These are phyloP conservation scores for Globisporangium spiculum DNA, from an alignment of 352 stramenopile species.

Conservation along the genomic window DNA sequence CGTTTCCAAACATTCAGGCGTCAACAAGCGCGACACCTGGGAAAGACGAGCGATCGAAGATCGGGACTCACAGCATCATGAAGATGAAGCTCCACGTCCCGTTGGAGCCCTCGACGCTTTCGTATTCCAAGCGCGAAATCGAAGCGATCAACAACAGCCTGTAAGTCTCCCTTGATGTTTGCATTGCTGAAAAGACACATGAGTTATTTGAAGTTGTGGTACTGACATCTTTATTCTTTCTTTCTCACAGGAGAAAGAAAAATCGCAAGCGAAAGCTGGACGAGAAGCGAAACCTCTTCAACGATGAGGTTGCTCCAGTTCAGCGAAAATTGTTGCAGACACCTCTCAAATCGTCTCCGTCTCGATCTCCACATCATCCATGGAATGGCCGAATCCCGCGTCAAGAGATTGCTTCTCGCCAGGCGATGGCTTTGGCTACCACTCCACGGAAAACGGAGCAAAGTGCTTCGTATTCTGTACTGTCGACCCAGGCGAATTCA, in stretches of 20 bases:
- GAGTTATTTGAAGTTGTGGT: background rate
- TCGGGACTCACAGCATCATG: constrained; percentile 62
- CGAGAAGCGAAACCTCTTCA: constrained; percentile 24
- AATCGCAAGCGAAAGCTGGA: constrained; percentile 61
- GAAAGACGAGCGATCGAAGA: constrained; percentile 57
- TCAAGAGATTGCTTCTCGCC: constrained; percentile 3
- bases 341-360: constrained; percentile 42
- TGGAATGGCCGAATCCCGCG: constrained; percentile 38
- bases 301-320: constrained; percentile 31
- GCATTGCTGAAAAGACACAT: background rate
- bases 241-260: constrained; percentile 45
- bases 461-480: constrained; percentile 7
- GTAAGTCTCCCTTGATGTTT: constrained; percentile 25
- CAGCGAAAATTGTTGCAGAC: constrained; percentile 78
- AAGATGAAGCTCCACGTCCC: constrained; percentile 74
- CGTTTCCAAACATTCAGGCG: constrained; percentile 79
- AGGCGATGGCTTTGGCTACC: constrained; percentile 5
- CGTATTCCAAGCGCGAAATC: constrained; percentile 61
- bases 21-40: constrained; percentile 72
- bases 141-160: constrained; percentile 84
- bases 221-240: background rate
- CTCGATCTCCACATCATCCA: constrained; percentile 35
- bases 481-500: constrained; percentile 4
- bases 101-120: constrained; percentile 39
- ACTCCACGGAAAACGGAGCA: constrained; percentile 16